These are phyloP conservation scores for Epithemia pelagica DNA, from an alignment of 108 stramenopile genomes.

Conservation along the genomic window DNA sequence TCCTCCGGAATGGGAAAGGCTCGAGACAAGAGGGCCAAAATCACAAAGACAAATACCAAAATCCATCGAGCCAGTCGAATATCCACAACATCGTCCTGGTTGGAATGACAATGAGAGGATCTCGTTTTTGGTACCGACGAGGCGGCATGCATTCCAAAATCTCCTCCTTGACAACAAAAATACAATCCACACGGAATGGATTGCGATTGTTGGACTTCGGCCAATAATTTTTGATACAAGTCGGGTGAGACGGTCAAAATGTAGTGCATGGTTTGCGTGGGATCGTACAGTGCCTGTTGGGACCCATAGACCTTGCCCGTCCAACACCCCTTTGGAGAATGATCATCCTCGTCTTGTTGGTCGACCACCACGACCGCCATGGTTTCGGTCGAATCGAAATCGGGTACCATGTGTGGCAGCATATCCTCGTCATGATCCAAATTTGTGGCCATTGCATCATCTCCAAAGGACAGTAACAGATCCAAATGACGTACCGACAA, in stretches of 20 bases:
- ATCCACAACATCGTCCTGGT: constrained; percentile 47
- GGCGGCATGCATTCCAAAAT: constrained; percentile 14
- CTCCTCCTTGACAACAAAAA: constrained; percentile 64
- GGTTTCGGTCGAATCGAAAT: neutral
- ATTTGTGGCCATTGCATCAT: neutral
- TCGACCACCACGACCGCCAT: neutral
- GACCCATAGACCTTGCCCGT: constrained; percentile 12
- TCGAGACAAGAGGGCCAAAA: neutral
- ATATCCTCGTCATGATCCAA: too few species aligned
- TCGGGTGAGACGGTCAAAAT: constrained; percentile 44
- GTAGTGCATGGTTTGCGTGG: constrained; percentile 28
- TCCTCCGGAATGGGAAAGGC: neutral
- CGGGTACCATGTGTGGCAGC: constrained; percentile 1
- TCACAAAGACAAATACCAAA: constrained; percentile 10
- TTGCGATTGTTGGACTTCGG: constrained; percentile 39
- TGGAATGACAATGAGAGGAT: constrained; percentile 18
- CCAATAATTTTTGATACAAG: constrained; percentile 41
- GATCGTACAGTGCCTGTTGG: constrained; percentile 21
- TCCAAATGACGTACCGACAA: neutral
- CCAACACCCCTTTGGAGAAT: neutral
- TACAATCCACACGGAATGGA: constrained; percentile 51
- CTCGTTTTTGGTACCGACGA: neutral
- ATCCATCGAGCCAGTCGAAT: constrained; percentile 39
- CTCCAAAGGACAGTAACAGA: neutral
- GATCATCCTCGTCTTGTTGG: neutral